Evolutionary conservation across 2,329 filamentous ascomycete genomes (phyloP).

Genomic region (Venturia aucupariae): DNA sequence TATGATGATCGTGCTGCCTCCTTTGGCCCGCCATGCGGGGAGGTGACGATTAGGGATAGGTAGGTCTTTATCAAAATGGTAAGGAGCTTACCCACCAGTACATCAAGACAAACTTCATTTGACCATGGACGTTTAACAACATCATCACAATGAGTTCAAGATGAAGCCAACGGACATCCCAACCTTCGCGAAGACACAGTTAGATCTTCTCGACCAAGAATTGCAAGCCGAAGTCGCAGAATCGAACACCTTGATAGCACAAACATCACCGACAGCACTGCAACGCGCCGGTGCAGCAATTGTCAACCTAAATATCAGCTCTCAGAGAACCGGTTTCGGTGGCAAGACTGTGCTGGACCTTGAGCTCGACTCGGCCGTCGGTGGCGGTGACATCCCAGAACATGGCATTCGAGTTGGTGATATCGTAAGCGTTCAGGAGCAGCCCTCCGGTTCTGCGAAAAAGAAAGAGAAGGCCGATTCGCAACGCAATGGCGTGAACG

Average conservation of each 20-base stretch:
- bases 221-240: conserved; percentile 63
- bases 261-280: conserved; percentile 58
- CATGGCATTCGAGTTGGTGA: conserved; percentile 70
- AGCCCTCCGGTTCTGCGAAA: conserved; percentile 60
- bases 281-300: conserved; percentile 71
- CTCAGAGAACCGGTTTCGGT: conserved; percentile 79
- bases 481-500: conserved; percentile 57
- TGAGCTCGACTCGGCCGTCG: conserved; percentile 54
- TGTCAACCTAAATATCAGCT: conserved; percentile 62
- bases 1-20: background rate
- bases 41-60: background rate
- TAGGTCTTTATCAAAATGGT: background rate
- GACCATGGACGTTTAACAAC: background rate
- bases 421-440: conserved; percentile 66
- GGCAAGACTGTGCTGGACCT: conserved; percentile 88
- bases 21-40: conserved; percentile 4
- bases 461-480: conserved; percentile 64
- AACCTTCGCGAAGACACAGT: conserved; percentile 61
- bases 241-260: conserved; percentile 57
- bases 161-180: conserved; percentile 32
- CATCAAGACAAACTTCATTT: background rate
- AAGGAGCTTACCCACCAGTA: background rate
- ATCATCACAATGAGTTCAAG: background rate
- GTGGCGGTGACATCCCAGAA: conserved; percentile 51
- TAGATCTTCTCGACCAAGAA: conserved; percentile 60